Evolutionary conservation across 192 early-diverging fungal genomes (phyloP).

Genomic region (Diversispora eburnea): DNA sequence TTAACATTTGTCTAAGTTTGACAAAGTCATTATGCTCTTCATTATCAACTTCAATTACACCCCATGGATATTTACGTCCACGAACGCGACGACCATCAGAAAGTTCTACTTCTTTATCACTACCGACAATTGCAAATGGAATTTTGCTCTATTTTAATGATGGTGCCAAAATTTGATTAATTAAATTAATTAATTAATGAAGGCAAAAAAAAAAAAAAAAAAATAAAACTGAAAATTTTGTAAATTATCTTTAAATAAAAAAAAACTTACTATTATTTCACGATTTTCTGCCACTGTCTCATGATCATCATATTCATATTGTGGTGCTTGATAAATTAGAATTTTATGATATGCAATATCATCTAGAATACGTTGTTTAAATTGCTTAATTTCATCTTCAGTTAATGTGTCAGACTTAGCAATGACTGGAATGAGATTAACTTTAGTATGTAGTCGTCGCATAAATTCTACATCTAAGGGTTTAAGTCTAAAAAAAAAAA

Average conservation of each 20-base stretch:
- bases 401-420: slow-evolving; percentile 91
- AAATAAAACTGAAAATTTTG: neutral
- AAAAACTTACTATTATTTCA: slow-evolving; percentile 62
- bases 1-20: slow-evolving; percentile 87
- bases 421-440: slow-evolving; percentile 86
- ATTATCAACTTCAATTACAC: slow-evolving; percentile 96
- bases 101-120: slow-evolving; percentile 79
- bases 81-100: slow-evolving; percentile 81
- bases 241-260: neutral
- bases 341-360: slow-evolving; percentile 82
- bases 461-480: slow-evolving; percentile 95
- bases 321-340: slow-evolving; percentile 80
- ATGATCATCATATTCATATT: slow-evolving; percentile 77
- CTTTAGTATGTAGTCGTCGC: slow-evolving; percentile 83
- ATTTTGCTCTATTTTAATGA: slow-evolving; percentile 78
- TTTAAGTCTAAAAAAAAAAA: slow-evolving; percentile 54
- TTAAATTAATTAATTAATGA: no score
- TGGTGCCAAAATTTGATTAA: no score
- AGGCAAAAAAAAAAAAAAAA: no score
- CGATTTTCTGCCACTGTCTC: slow-evolving; percentile 79
- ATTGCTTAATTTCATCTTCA: slow-evolving; percentile 70
- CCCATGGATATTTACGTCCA: slow-evolving; percentile 90
- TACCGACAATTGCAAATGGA: slow-evolving; percentile 94
- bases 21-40: slow-evolving; percentile 96
- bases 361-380: slow-evolving; percentile 82